Evolutionary conservation across 164 flowering plant species (phyloP), one percentile per base, ranked within the genome.

Genomic region (Magnolia kwangsiensis): DNA sequence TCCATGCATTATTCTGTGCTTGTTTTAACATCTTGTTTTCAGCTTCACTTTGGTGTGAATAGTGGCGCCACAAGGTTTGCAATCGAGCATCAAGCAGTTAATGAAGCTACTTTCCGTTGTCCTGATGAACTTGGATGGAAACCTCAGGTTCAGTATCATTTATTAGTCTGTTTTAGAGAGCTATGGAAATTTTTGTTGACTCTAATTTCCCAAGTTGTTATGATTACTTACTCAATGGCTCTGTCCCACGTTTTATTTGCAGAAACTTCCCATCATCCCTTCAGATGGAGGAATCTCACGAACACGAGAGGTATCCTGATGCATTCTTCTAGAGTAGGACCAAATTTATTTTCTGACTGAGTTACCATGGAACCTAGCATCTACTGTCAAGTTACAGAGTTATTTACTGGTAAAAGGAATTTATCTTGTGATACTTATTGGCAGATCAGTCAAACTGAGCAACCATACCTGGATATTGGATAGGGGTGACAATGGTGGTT

Each of bases 91-190:
- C 98, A 89, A 82, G 98, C 98, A 69, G 85, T 92, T 59, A 95
- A 93, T 86, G 98, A 95, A 85, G 98, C 98, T 76, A 91, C 98
- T 76, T 95, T 93, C 72, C 97, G 96, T 51, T 95, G 98, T 77
- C 94, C 98, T 67, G 98, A 95, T 86, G 93, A 95, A 85, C 74
- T 93, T 84, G 98, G 97, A 78, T 95, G 98, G 98, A 95, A 93
- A 77, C 98, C 98, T 76, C 96, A 90, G 97, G 97, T 73, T 59
- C 9, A 19, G 20, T 27, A 16, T 20, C 20, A 23, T 72, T 49
- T 27, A 16, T 72, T 18, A 58, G 19, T 4, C 50, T 55, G 13
- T 18, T 27, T 49, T 31, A 29, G 7, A 21, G 18, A 68, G 49
- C 71, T 10, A 4, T 19, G 8, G 23, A 27, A 16, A 31, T 29